These are phyloP conservation scores for Hippophae tibetana DNA, from an alignment of 306 rosid species.

Conservation along the genomic window DNA sequence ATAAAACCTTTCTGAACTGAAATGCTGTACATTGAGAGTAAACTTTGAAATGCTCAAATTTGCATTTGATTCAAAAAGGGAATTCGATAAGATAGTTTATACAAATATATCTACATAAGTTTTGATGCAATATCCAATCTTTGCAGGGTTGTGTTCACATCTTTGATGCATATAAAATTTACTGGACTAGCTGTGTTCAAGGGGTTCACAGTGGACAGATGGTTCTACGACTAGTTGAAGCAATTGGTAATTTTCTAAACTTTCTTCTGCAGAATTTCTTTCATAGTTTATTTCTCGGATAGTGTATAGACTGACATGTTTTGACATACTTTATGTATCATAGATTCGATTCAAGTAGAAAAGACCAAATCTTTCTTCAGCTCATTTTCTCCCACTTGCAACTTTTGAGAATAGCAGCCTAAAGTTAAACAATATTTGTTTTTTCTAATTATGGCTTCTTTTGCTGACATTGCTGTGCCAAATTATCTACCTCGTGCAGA, in stretches of 20 bases:
- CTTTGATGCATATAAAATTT: constrained; percentile 72
- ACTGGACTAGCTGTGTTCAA: constrained; percentile 85
- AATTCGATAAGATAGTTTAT: background rate
- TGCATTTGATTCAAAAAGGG: background rate
- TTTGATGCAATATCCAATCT: constrained; percentile 16
- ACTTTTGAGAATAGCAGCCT: background rate
- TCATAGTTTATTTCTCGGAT: background rate
- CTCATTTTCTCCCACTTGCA: constrained; percentile 5
- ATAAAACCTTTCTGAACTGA: too few species aligned
- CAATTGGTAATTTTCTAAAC: constrained; percentile 54
- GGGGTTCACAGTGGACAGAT: constrained; percentile 83
- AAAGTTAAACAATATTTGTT: background rate
- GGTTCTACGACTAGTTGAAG: constrained; percentile 90
- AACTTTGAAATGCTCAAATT: too few species aligned
- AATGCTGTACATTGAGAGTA: too few species aligned
- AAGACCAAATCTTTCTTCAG: constrained; percentile 1
- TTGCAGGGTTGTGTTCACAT: constrained; percentile 83
- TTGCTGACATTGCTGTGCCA: constrained; percentile 7
- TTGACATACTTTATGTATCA: background rate
- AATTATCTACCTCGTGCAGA: constrained; percentile 44
- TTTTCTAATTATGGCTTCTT: background rate
- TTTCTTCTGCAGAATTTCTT: constrained; percentile 1
- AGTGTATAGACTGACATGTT: background rate
- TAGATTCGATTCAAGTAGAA: constrained; percentile 3
- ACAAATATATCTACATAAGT: background rate